Evolutionary conservation across 116 monocot genomes (phyloP).

Genomic region (Cymodocea nodosa): DNA sequence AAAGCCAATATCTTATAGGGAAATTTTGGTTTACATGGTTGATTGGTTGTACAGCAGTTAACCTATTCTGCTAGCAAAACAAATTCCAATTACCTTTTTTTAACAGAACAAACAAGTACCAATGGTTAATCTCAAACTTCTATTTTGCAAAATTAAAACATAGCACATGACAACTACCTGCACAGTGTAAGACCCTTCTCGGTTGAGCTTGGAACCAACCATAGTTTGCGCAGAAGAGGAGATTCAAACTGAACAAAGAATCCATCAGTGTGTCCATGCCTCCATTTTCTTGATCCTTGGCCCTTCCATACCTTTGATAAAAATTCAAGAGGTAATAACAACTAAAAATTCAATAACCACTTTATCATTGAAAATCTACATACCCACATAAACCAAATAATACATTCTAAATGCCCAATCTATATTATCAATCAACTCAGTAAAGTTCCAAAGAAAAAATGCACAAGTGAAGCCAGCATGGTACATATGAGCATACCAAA

Average conservation of each 20-base stretch:
- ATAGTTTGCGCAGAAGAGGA: slow-evolving; percentile 55
- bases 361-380: too few relatives aligned
- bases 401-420: too few relatives aligned
- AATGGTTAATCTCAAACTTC: too few relatives aligned
- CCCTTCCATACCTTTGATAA: slow-evolving; percentile 86
- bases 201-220: slow-evolving; percentile 82
- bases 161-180: slow-evolving; percentile 29
- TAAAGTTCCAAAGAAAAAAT: neutral
- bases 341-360: too few relatives aligned
- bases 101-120: too few relatives aligned
- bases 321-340: neutral
- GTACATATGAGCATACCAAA: neutral
- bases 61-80: too few relatives aligned
- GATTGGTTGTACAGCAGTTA: too few relatives aligned
- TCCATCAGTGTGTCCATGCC: slow-evolving; percentile 71
- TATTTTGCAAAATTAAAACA: neutral
- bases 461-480: too few relatives aligned
- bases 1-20: too few relatives aligned
- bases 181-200: slow-evolving; percentile 68
- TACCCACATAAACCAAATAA: too few relatives aligned
- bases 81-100: too few relatives aligned
- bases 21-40: too few relatives aligned
- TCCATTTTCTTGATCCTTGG: slow-evolving; percentile 97
- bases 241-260: slow-evolving; percentile 98
- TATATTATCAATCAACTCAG: neutral